These are phyloP conservation scores for Peniophora sp. DNA, from an alignment of 1,284 basidiomycete genomes.

Conservation along the genomic window DNA sequence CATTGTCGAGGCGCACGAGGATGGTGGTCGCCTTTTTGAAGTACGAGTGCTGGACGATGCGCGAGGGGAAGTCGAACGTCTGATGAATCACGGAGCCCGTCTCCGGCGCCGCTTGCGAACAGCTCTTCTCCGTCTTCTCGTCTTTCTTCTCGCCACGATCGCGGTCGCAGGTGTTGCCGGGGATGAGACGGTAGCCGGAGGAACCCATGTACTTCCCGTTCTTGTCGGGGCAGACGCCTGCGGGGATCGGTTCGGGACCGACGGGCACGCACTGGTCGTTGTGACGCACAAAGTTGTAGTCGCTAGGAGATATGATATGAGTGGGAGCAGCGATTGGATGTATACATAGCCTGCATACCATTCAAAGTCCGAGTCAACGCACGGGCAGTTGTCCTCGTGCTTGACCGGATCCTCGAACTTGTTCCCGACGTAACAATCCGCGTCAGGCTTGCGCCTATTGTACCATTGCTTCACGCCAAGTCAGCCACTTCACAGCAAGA, in stretches of 20 bases:
- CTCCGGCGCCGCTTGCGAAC: constrained; percentile 67
- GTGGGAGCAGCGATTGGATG: neutral
- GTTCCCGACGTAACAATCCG: constrained; percentile 87
- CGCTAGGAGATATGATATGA: constrained; percentile 42
- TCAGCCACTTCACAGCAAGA: neutral
- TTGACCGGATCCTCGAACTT: constrained; percentile 84
- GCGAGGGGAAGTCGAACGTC: constrained; percentile 64
- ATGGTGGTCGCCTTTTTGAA: constrained; percentile 71
- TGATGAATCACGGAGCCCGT: constrained; percentile 70
- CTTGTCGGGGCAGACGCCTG: constrained; percentile 60
- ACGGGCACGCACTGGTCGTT: constrained; percentile 69
- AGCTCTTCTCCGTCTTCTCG: constrained; percentile 62
- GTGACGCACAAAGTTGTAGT: constrained; percentile 81
- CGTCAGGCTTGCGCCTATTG: constrained; percentile 74
- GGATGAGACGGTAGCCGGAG: constrained; percentile 87
- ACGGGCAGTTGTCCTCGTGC: constrained; percentile 79
- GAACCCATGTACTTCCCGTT: constrained; percentile 77
- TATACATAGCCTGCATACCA: constrained; percentile 47
- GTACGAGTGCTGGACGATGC: constrained; percentile 76
- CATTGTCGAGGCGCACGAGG: constrained; percentile 73
- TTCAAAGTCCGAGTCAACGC: constrained; percentile 87
- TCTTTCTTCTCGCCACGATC: constrained; percentile 59
- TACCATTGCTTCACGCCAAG: constrained; percentile 82
- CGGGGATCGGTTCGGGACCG: constrained; percentile 81
- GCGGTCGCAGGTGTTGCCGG: constrained; percentile 83